These are phyloP conservation scores for Trichoderma breve DNA, from an alignment of 2,329 filamentous ascomycete species.

Conservation along the genomic window DNA sequence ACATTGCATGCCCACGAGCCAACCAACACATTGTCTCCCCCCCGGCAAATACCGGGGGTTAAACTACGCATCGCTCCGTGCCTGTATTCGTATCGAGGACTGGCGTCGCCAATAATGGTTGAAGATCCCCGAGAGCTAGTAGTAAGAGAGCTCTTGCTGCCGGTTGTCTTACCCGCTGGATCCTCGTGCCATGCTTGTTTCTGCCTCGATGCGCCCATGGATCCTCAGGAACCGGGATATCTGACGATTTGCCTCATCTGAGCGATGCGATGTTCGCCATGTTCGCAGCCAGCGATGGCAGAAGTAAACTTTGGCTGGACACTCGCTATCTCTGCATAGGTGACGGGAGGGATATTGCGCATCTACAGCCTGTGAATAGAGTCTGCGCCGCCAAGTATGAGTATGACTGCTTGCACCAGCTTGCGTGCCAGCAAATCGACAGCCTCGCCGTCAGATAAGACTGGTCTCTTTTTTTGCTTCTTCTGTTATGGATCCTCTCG, in stretches of 20 bases:
- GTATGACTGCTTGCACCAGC: background rate
- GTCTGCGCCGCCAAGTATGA: background rate
- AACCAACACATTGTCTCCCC: background rate
- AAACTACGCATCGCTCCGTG: background rate
- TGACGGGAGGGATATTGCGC: background rate
- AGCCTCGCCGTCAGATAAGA: background rate
- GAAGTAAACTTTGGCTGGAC: background rate
- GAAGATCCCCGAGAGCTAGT: conserved; percentile 14
- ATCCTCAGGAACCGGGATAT: too few species aligned
- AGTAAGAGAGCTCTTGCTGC: conserved; percentile 5
- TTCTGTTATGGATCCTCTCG: background rate
- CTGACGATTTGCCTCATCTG: too few species aligned
- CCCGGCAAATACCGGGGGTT: background rate
- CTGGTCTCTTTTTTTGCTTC: background rate
- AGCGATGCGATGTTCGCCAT: background rate
- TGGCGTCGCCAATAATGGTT: conserved; percentile 1
- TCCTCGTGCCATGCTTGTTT: conserved; percentile 6
- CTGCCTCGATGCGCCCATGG: conserved; percentile 1
- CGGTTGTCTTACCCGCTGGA: conserved; percentile 18
- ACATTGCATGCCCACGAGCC: conserved; percentile 1
- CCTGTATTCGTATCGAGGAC: background rate
- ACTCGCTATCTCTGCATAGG: background rate
- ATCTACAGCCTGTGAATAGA: background rate
- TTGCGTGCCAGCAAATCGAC: background rate
- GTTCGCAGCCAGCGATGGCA: background rate